Evolutionary conservation across 2,329 filamentous ascomycete species (phyloP), one percentile per base, ranked within the genome.

Genomic region (Venturiaceae sp.): DNA sequence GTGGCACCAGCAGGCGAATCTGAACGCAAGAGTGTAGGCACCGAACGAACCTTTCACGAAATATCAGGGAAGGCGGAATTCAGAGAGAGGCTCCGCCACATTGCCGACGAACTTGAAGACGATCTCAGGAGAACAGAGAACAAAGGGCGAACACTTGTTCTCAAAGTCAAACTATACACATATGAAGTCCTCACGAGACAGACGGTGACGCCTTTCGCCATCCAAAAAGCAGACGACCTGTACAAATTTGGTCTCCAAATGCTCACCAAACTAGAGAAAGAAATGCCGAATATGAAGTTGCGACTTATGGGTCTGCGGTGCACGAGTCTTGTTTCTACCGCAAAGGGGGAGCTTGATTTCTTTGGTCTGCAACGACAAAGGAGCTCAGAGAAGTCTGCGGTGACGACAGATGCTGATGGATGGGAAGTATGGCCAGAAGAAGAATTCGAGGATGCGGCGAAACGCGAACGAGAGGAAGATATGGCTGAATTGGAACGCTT

Each of bases 111-210:
- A 63, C 76, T 99, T 3, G 91, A 96, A 68, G 87, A 88, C 63
- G 92, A 97, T 66, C 79, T 97, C 74, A 79, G 80, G 60, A 82
- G 84, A 28, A 90, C 89, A 1, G 83, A 89, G 63, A 90, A 89
- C 72, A 96, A 92, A 71, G 92, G 92, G 0, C 83, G 90, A n/a
- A 97, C 92, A 0, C 75, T 99, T 1, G 90, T 90, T 23, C 75
- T 99, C 36, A 99, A 99, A 71, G 81, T 96, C 63, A 99, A 99
- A 69, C 75, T 97, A 7, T 90, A 96, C 69, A 96, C 91, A 0
- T 99, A 92, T 66, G 92, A 97, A 70, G 88, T 96, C 21, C 81
- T 90, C 55, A 95, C 92, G 0, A 80, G 94, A 33, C 94, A 99
- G 68, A 81, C 83, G 5, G 83, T 88, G 3, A 81, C 86, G 2